phyloP scores from a whole-genome alignment of 148 eudicot species.

The Fagopyrum tataricum region DNA sequence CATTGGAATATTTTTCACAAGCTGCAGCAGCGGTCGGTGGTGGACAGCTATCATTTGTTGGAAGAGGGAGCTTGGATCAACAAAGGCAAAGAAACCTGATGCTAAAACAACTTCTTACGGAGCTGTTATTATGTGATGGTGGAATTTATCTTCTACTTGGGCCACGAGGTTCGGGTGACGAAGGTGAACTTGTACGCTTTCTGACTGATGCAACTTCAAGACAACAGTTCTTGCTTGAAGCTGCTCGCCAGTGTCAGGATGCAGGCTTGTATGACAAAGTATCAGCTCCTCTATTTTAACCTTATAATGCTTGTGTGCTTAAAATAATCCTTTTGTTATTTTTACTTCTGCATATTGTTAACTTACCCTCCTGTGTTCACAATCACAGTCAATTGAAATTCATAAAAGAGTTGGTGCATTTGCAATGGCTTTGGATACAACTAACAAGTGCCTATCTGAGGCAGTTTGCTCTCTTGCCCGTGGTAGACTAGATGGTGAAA shows the following conservation, averaged over 20 bases:
- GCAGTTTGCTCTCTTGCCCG: conserved; percentile 86
- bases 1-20: conserved; percentile 86
- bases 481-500: conserved; percentile 84
- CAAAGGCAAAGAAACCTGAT: conserved; percentile 85
- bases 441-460: conserved; percentile 89
- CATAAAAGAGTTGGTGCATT: conserved; percentile 92
- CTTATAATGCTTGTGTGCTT: neutral
- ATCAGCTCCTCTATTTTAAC: conserved; percentile 8
- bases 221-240: conserved; percentile 81
- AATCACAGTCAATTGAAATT: conserved; percentile 73
- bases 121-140: conserved; percentile 63
- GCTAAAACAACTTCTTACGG: conserved; percentile 88
- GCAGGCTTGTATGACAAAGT: conserved; percentile 84
- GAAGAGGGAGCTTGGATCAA: conserved; percentile 77
- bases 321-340: neutral
- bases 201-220: conserved; percentile 48
- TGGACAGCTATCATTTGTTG: conserved; percentile 85
- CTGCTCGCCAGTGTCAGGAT: conserved; percentile 83
- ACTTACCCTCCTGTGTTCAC: neutral
- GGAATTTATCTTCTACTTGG: conserved; percentile 81
- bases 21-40: conserved; percentile 93
- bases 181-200: conserved; percentile 80
- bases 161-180: conserved; percentile 83
- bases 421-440: conserved; percentile 77
- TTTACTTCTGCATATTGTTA: neutral